These are phyloP conservation scores for Saccharomyces mikatae DNA, from an alignment of 805 yeast genomes.

Conservation along the genomic window DNA sequence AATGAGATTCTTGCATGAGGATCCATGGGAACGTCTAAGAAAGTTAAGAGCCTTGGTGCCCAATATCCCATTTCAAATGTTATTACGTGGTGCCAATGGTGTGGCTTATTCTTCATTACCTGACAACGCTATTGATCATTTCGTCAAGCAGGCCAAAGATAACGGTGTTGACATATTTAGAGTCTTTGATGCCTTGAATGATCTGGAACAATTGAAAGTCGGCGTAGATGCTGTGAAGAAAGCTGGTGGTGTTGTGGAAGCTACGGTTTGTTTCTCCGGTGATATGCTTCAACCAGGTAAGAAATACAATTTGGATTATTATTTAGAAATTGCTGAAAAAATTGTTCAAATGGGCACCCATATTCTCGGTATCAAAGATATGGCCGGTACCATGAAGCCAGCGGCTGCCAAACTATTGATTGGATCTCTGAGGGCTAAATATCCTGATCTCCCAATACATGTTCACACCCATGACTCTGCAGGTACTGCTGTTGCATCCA, in stretches of 20 bases:
- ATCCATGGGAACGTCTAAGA: conserved; percentile 94
- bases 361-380: conserved; percentile 91
- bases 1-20: conserved; percentile 95
- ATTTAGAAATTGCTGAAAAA: conserved; percentile 67
- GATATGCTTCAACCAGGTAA: conserved; percentile 92
- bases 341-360: conserved; percentile 92
- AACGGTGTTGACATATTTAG: conserved; percentile 94
- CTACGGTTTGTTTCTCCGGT: conserved; percentile 96
- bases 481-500: conserved; percentile 95
- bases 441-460: conserved; percentile 90
- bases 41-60: conserved; percentile 83
- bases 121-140: conserved; percentile 95
- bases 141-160: conserved; percentile 85
- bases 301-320: conserved; percentile 89
- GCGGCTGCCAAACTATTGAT: conserved; percentile 77
- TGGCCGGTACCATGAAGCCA: conserved; percentile 98
- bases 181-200: conserved; percentile 94
- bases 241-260: conserved; percentile 98
- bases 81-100: conserved; percentile 97
- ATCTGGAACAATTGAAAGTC: conserved; percentile 87
- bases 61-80: conserved; percentile 97
- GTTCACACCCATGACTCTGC: conserved; percentile 99
- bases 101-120: conserved; percentile 95
- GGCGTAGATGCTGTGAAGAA: conserved; percentile 95
- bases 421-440: conserved; percentile 69